Base-by-base conservation (phyloP, 129 eudicot species). In the Tagetes erecta region DNA sequence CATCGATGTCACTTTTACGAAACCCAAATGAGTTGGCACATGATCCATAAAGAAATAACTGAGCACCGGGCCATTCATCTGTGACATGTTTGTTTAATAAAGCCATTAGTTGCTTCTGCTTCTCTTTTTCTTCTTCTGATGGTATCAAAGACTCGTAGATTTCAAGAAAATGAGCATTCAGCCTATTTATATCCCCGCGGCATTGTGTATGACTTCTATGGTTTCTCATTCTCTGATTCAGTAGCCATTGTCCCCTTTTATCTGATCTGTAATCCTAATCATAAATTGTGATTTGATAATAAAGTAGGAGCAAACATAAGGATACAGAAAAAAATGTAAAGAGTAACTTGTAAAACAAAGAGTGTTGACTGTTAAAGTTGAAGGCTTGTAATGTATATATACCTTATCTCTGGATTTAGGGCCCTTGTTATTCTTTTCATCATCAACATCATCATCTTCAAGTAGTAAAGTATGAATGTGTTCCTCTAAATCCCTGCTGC, bases 1-100 rank as follows among this genome's bases (percentile, higher is more conserved):
- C 89, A 88, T 94, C 98, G 79, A 94, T 82, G 68, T 94, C 98
- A 77, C 98, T 94, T 80, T 91, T 94, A 20, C 89, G 76, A 55
- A 94, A 89, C 33, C 93, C 97, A 63, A 94, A 94, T 2, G 96
- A 90, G 75, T 94, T 94, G 55, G 97, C 98, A 75, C 97, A 94
- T 55, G 98, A 94, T 78, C 98, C 98, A 77, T 94, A 94, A 38
- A 94, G 84, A 76, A 75, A 83, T 69, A 94, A 84, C 27, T 81
- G 87, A 78, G 97, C 98, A 62, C 76, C 83, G 8, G 98, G 98
- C 97, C 97, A 94, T 74, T 94, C 97, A 74, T 85, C 82, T 51
- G 78, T 71, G 45, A 94, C 97, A 69, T 88, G 92, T 57, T 80
- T 94, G 74, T 86, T 86, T 81, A 94, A 72, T 68, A 88, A 65